Base-by-base conservation (phyloP, 2,329 filamentous ascomycete species). In the Penicillium hesseltinei region DNA sequence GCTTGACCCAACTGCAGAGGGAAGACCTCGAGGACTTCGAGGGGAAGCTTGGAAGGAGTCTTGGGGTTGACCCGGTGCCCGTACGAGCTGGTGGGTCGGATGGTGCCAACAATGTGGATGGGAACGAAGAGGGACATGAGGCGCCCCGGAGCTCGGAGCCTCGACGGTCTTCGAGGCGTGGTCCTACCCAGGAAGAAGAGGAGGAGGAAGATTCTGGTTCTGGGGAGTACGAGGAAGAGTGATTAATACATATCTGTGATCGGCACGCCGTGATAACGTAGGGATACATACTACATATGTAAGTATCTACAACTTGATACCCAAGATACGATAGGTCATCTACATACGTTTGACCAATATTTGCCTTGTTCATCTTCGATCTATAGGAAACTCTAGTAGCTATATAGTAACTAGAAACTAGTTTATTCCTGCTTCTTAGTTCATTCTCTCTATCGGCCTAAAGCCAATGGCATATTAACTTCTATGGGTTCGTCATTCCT, bases 11-110 rank as follows among this genome's bases (percentile, higher is more conserved):
- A 54, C 52, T 54, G 8, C 44, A 60, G 33, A 43, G 25, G 33
- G 58, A 60, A 19, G 52, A 55, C 5, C 43, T 58, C 15, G 63
- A 62, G 69, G 85, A 84, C 67, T 77, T 92, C 50, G 79, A 83
- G 46, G 78, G 79, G 31, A 89, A 84, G 68, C 72, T 92, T 47
- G 76, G 80, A 27, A 79, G 81, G 50, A 91, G 85, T 69, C 72
- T 56, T 39, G 54, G 54, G n/a, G 25, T 91, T 17, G 35, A 43
- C 25, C 53, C 53, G 45, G 86, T 84, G 6, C 75, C 88, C 49
- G 70, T 72, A 39, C 64, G 46, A 33, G 40, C 38, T 45, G 56
- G 46, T 27, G 50, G 42, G 17, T 53, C 19, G 2, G 60, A 56
- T 27, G 57, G 56, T 44, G 40, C 31, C 25, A 25, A 4, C 36